These are phyloP conservation scores for Ampelocalamus luodianensis DNA, from an alignment of 176 grass and related monocot species.

Conservation along the genomic window DNA sequence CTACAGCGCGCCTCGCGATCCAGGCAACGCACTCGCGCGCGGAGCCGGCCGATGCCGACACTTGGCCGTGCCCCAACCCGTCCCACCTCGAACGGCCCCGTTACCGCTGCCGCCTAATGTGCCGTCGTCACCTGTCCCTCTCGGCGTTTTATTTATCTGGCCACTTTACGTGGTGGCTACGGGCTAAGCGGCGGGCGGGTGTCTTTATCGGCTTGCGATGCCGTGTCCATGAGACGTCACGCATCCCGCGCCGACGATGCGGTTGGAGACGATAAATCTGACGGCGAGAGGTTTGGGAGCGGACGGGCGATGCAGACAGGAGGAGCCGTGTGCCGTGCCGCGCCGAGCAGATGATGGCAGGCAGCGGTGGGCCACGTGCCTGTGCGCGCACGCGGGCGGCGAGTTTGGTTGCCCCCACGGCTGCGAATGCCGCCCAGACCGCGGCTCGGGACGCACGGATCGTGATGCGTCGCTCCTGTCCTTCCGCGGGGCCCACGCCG, in stretches of 20 bases:
- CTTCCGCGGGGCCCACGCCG: slow-evolving; percentile 20
- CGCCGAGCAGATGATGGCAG: slow-evolving; percentile 9
- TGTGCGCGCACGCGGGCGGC: slow-evolving; percentile 54
- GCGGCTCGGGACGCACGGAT: slow-evolving; percentile 55
- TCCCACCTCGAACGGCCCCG: background rate
- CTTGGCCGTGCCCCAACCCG: slow-evolving; percentile 19
- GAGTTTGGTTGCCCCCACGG: slow-evolving; percentile 30
- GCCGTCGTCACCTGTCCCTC: slow-evolving; percentile 42
- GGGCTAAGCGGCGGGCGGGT: slow-evolving; percentile 31
- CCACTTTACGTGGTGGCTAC: slow-evolving; percentile 62
- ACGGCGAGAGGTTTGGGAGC: background rate
- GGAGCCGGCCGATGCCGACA: slow-evolving; percentile 43
- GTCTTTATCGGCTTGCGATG: slow-evolving; percentile 37
- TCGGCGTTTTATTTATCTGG: background rate
- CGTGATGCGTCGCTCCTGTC: slow-evolving; percentile 35
- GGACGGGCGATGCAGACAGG: background rate
- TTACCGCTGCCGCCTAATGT: slow-evolving; percentile 24
- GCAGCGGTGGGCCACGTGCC: slow-evolving; percentile 35
- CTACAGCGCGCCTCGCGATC: slow-evolving; percentile 1
- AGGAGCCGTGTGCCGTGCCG: slow-evolving; percentile 14
- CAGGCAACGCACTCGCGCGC: background rate
- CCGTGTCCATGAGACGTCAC: slow-evolving; percentile 31
- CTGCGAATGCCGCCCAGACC: slow-evolving; percentile 48
- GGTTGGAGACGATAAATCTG: background rate
- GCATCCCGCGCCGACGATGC: slow-evolving; percentile 50